Evolutionary conservation across 495 filamentous ascomycete species (phyloP).

Genomic region (Tirmania nivea): DNA sequence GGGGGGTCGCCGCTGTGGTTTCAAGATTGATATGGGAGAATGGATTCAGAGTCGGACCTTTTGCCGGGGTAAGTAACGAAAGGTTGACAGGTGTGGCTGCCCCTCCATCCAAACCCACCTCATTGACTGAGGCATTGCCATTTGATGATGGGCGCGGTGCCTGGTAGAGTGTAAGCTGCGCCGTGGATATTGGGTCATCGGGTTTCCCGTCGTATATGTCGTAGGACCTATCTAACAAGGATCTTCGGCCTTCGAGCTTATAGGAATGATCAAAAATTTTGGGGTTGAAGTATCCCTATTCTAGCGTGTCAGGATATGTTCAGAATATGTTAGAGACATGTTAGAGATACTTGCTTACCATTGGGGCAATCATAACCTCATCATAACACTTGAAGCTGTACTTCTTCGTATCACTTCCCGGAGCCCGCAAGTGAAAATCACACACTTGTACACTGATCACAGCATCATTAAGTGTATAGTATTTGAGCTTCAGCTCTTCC

Average conservation of each 20-base stretch:
- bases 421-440: constrained; percentile 74
- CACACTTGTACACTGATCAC: constrained; percentile 53
- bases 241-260: constrained; percentile 58
- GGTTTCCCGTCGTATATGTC: constrained; percentile 81
- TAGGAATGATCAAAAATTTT: constrained; percentile 56
- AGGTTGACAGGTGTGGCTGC: constrained; percentile 8
- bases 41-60: constrained; percentile 31
- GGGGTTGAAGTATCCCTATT: constrained; percentile 47
- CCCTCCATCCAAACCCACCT: constrained; percentile 16
- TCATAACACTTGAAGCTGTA: constrained; percentile 92
- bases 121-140: constrained; percentile 22
- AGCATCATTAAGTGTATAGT: constrained; percentile 65
- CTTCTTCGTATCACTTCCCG: constrained; percentile 70
- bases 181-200: constrained; percentile 71
- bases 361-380: constrained; percentile 70
- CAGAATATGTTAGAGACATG: not conserved
- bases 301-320: not conserved
- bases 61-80: constrained; percentile 30
- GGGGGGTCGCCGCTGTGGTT: constrained; percentile 41
- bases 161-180: constrained; percentile 70
- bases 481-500: constrained; percentile 81
- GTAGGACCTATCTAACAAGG: constrained; percentile 59
- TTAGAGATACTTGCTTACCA: constrained; percentile 28
- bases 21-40: constrained; percentile 31
- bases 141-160: constrained; percentile 47